Conservation (phyloP, 345 rosid genomes). For the Leavenworthia alabamica region DNA sequence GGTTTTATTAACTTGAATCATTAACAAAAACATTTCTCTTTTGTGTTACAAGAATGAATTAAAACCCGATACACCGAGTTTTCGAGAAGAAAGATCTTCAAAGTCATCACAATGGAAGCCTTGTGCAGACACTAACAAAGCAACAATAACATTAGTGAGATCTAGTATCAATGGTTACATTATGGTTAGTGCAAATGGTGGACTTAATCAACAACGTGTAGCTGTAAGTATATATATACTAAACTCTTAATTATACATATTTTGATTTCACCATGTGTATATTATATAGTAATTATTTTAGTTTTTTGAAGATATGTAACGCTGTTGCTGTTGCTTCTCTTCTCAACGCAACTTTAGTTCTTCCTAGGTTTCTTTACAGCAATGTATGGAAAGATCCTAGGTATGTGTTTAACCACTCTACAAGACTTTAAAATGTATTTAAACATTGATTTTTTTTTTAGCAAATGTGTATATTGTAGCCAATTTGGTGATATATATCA, state of each 20-base stretch:
- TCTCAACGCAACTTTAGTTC: constrained; percentile 68
- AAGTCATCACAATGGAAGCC: constrained; percentile 72
- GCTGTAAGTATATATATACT: constrained; percentile 54
- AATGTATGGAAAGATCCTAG: constrained; percentile 99
- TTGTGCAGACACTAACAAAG: constrained; percentile 49
- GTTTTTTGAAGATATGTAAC: constrained; percentile 58
- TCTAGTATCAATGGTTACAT: constrained; percentile 55
- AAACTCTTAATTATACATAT: not conserved
- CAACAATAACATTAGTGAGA: constrained; percentile 30
- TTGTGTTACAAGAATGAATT: constrained; percentile 46
- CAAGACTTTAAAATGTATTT: not conserved
- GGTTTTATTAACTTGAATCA: not conserved
- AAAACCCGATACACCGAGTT: constrained; percentile 39
- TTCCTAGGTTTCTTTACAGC: constrained; percentile 89
- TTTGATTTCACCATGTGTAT: not conserved
- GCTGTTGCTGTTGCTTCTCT: constrained; percentile 72
- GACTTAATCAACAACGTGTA: constrained; percentile 92
- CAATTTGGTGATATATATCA: constrained; percentile 84
- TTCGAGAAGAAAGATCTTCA: constrained; percentile 48
- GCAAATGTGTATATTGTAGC: constrained; percentile 36
- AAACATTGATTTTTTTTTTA: not conserved
- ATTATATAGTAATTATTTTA: not conserved
- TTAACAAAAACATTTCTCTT: not conserved
- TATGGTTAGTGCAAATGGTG: constrained; percentile 84
- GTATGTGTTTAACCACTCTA: constrained; percentile 35